Base-by-base conservation (phyloP, 2,329 filamentous ascomycete genomes). In the Diplodia corticola region DNA sequence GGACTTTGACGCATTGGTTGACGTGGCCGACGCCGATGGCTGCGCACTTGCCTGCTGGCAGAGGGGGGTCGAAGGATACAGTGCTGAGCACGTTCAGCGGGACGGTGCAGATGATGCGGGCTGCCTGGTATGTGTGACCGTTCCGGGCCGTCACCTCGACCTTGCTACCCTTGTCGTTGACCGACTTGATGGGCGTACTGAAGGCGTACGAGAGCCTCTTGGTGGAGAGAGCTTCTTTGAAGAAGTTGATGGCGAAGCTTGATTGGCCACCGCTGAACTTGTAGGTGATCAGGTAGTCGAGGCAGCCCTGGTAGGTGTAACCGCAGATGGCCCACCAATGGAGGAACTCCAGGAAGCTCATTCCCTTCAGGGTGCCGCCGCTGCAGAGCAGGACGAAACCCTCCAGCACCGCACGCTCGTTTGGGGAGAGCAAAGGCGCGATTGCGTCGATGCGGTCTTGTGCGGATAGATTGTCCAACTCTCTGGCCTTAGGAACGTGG, bases 281-380 rank as follows among this genome's bases (percentile, higher is more conserved):
- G 57, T 61, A 49, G n/a, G 57, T 61, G 7, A 61, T 61, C n/a
- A 61, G 57, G 35, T 24, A 49, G 44, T 61, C 57, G 4, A 61
- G 44, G 28, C 57, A 61, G 44, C 57, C 57, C 13, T 72, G 74
- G 68, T 80, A 82, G 5, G 73, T 77, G 69, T 81, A 81, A 30
- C 76, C 80, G 63, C 74, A 75, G 1, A 81, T 71, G 9, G 78
- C 82, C 81, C 77, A 83, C 81, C 81, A 83, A 66, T 81, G 81
- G 20, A 84, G 70, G 35, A 83, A 79, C 63, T 84, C 81, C 55
- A 80, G 79, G 66, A 84, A 81, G 24, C 78, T 80, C 0, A 77
- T 80, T 0, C 78, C 81, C 10, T 79, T 76, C 0, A 82, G 75
- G 0, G 78, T 81, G 0, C 73, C 79, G 5, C 81, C 80, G 59